Percentiles rank a stretch among this genome's conserved stretches.
phyloP scores from a whole-genome alignment of 148 eudicot species.

The Vaccinium myrtillus region DNA sequence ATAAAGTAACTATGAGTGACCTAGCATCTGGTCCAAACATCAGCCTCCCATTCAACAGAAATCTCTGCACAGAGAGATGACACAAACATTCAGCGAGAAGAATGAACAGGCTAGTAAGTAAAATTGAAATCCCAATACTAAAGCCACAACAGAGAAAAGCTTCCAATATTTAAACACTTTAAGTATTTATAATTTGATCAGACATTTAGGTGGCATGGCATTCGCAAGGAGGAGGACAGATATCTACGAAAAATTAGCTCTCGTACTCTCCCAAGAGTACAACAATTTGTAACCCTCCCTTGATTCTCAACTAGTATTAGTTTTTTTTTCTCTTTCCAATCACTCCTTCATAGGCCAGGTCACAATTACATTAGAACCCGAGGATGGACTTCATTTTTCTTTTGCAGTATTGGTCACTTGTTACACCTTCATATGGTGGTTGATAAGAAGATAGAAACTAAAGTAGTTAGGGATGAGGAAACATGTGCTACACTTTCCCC shows the following conservation, averaged over 20 bases:
- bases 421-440: not conserved
- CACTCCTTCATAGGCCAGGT: not conserved
- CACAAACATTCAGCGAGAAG: not conserved
- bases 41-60: constrained; percentile 59
- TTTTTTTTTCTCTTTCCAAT: not conserved
- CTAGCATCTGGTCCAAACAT: constrained; percentile 81
- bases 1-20: constrained; percentile 51
- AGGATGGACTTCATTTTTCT: not conserved
- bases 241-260: not conserved
- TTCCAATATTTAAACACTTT: not conserved
- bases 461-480: not conserved
- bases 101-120: not conserved
- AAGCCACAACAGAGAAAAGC: not conserved
- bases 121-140: not conserved
- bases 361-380: not conserved
- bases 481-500: not conserved
- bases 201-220: not conserved
- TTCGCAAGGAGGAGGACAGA: not conserved
- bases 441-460: not conserved
- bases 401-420: not conserved
- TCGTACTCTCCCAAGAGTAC: not conserved
- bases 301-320: not conserved
- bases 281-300: not conserved
- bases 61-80: constrained; percentile 42
- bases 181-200: not conserved